A percentile compares a stretch with the other conserved stretches of the same genome.
These are phyloP conservation scores for Lactifluus pinguis DNA, from an alignment of 768 basidiomycete species.

Conservation along the genomic window DNA sequence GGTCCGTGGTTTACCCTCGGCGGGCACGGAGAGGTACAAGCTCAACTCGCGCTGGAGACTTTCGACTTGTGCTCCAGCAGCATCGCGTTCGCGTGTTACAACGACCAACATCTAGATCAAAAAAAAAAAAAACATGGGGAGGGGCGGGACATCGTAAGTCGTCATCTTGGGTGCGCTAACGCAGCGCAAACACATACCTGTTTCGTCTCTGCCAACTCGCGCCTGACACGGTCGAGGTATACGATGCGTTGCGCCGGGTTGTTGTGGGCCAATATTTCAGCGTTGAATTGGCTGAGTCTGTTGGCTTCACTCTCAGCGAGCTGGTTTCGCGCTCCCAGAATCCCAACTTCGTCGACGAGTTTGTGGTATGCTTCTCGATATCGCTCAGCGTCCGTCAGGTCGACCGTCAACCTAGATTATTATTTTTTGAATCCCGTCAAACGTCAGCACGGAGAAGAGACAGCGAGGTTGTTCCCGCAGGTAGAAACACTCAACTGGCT, in stretches of 20 bases:
- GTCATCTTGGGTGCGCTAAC: background rate
- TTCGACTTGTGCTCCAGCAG: slow-evolving; percentile 24
- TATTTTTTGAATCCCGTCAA: background rate
- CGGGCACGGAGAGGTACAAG: slow-evolving; percentile 29
- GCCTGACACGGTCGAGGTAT: slow-evolving; percentile 77
- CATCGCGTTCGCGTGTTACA: slow-evolving; percentile 27
- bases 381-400: slow-evolving; percentile 49
- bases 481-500: slow-evolving; percentile 42
- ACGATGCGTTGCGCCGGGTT: slow-evolving; percentile 81
- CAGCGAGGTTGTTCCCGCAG: too few relatives aligned
- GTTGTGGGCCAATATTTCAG: slow-evolving; percentile 74
- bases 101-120: slow-evolving; percentile 24
- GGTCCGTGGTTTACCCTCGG: slow-evolving; percentile 26
- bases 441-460: background rate
- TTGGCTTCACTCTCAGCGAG: slow-evolving; percentile 75
- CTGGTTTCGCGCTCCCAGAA: slow-evolving; percentile 58
- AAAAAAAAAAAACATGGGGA: too few relatives aligned
- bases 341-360: slow-evolving; percentile 53
- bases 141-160: too few relatives aligned
- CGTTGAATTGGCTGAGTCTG: slow-evolving; percentile 71
- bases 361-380: slow-evolving; percentile 67
- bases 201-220: slow-evolving; percentile 72
- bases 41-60: slow-evolving; percentile 27
- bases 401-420: slow-evolving; percentile 34
- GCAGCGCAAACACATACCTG: slow-evolving; percentile 47